Conservation (phyloP, 2,329 filamentous ascomycete species). For the Diaporthe eres region DNA sequence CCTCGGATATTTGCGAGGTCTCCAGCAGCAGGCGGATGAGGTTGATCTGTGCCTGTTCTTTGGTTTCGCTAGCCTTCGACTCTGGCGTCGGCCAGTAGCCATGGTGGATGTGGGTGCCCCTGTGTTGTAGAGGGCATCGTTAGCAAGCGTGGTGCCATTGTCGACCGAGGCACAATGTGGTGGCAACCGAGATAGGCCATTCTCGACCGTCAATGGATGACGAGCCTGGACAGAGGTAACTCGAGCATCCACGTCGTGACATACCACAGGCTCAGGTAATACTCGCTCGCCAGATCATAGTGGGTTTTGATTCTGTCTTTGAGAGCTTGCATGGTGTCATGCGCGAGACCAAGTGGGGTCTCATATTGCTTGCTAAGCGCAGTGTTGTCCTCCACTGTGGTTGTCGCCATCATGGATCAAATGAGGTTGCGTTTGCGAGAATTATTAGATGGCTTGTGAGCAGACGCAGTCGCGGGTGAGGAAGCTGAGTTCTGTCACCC, state of each 20-base stretch:
- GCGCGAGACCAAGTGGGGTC: conserved; percentile 59
- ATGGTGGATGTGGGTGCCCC: conserved; percentile 76
- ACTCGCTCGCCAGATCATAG: conserved; percentile 73
- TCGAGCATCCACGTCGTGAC: conserved; percentile 27
- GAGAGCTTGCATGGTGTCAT: conserved; percentile 63
- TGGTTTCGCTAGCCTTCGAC: conserved; percentile 63
- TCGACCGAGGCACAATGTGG: not conserved
- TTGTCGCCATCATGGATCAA: conserved; percentile 34
- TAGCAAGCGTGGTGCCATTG: not conserved
- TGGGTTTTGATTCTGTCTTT: conserved; percentile 72
- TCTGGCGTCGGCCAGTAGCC: conserved; percentile 68
- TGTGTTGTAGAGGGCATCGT: conserved; percentile 46
- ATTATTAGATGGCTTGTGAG: not conserved
- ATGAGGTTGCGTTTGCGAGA: not conserved
- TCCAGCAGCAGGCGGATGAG: conserved; percentile 69
- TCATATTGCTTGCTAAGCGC: conserved; percentile 61
- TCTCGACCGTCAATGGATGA: not conserved
- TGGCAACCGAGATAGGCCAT: not conserved
- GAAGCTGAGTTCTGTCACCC: not conserved
- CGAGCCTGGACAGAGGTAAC: not conserved
- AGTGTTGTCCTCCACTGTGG: conserved; percentile 47
- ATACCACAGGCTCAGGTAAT: conserved; percentile 73
- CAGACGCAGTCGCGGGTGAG: not conserved
- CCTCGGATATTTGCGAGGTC: conserved; percentile 55
- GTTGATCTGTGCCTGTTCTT: conserved; percentile 70